These are phyloP conservation scores for Lasiodiplodia sp. DNA, from an alignment of 2,329 filamentous ascomycete species.

Conservation along the genomic window DNA sequence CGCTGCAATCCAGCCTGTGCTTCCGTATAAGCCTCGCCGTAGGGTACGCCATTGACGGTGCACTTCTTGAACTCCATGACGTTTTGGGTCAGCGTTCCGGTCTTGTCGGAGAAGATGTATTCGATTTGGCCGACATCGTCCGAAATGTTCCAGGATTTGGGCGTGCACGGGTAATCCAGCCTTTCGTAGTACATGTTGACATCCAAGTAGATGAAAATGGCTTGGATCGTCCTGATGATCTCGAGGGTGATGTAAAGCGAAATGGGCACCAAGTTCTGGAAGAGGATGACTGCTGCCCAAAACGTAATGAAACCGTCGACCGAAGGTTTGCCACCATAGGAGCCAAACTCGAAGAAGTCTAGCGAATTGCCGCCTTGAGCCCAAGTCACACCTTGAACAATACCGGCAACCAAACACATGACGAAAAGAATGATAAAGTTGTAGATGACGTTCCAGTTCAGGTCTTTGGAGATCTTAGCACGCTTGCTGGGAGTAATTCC, in stretches of 20 bases:
- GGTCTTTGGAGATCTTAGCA: conserved; percentile 85
- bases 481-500: conserved; percentile 95
- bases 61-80: conserved; percentile 99
- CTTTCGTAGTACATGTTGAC: conserved; percentile 96
- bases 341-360: conserved; percentile 83
- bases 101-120: conserved; percentile 98
- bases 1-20: conserved; percentile 96
- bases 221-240: conserved; percentile 91
- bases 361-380: conserved; percentile 75
- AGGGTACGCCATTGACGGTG: conserved; percentile 93
- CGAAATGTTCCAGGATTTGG: conserved; percentile 98
- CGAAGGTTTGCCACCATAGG: conserved; percentile 74
- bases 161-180: conserved; percentile 92
- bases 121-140: conserved; percentile 98
- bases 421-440: conserved; percentile 89
- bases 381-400: conserved; percentile 88
- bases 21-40: conserved; percentile 97
- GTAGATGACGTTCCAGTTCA: conserved; percentile 97
- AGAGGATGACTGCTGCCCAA: conserved; percentile 92
- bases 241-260: conserved; percentile 97
- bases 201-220: conserved; percentile 97
- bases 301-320: conserved; percentile 95
- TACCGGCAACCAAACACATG: conserved; percentile 86
- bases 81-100: conserved; percentile 87
- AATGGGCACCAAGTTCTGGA: conserved; percentile 98